Conservation (phyloP, 2,329 filamentous ascomycete species). For the Penicillium concentricum region DNA sequence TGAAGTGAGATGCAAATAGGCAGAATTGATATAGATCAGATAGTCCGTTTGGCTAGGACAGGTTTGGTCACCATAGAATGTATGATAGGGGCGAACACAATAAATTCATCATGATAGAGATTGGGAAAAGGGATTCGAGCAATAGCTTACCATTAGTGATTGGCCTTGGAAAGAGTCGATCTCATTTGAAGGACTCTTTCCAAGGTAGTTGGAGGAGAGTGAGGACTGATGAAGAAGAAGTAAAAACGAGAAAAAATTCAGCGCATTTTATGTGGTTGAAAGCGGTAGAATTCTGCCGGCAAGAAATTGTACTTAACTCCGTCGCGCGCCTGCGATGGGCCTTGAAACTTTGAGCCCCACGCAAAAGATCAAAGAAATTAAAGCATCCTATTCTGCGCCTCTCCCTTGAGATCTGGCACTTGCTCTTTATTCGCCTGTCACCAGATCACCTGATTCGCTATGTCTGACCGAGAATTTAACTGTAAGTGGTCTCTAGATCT, state of each 20-base stretch:
- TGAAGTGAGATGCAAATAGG: slow-evolving; percentile 9
- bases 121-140: slow-evolving; percentile 5
- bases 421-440: not conserved
- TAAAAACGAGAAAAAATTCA: slow-evolving; percentile 21
- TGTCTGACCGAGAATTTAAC: slow-evolving; percentile 58
- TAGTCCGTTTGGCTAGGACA: slow-evolving; percentile 63
- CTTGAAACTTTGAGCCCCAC: slow-evolving; percentile 20
- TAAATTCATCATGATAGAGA: slow-evolving; percentile 54
- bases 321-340: slow-evolving; percentile 10
- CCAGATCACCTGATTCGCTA: slow-evolving; percentile 24
- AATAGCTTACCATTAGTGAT: slow-evolving; percentile 29
- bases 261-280: slow-evolving; percentile 19
- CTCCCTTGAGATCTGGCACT: not conserved
- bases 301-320: slow-evolving; percentile 23
- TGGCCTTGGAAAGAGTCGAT: slow-evolving; percentile 17
- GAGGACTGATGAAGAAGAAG: slow-evolving; percentile 12
- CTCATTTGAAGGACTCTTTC: slow-evolving; percentile 18
- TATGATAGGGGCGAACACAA: slow-evolving; percentile 60
- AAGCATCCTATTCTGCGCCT: slow-evolving; percentile 2
- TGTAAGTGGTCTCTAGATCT: slow-evolving; percentile 35
- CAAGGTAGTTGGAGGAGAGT: slow-evolving; percentile 13
- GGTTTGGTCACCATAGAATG: slow-evolving; percentile 59
- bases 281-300: slow-evolving; percentile 32
- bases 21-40: slow-evolving; percentile 41
- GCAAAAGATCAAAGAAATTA: slow-evolving; percentile 16